Conservation (phyloP, 495 filamentous ascomycete species). For the Hyphodiscus hymeniophilus region DNA sequence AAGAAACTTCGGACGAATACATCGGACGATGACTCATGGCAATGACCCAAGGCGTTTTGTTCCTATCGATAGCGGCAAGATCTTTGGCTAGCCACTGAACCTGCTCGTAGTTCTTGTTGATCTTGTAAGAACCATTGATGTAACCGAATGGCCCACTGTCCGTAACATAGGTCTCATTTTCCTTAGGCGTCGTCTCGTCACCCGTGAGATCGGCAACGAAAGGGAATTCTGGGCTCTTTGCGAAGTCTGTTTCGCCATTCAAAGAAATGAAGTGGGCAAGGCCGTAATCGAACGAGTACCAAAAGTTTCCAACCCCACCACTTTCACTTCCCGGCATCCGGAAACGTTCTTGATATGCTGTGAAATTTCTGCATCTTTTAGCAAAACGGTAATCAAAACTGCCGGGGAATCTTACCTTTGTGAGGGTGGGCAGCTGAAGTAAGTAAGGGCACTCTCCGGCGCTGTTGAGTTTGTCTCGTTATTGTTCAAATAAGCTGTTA, state of each 20-base stretch:
- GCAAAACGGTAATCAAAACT: neutral
- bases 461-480: slow-evolving; percentile 25
- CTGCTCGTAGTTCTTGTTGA: slow-evolving; percentile 36
- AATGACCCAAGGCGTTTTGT: slow-evolving; percentile 46
- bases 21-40: slow-evolving; percentile 45
- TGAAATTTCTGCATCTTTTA: slow-evolving; percentile 24
- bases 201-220: slow-evolving; percentile 32
- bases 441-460: slow-evolving; percentile 29
- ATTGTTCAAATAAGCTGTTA: slow-evolving; percentile 39
- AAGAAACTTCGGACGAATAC: slow-evolving; percentile 29
- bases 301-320: slow-evolving; percentile 41
- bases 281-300: slow-evolving; percentile 53
- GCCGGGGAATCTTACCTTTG: slow-evolving; percentile 21
- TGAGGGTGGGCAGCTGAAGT: slow-evolving; percentile 36
- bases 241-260: slow-evolving; percentile 42
- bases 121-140: slow-evolving; percentile 28
- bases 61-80: slow-evolving; percentile 40
- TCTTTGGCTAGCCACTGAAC: slow-evolving; percentile 39
- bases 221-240: slow-evolving; percentile 28
- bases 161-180: slow-evolving; percentile 35
- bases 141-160: slow-evolving; percentile 43
- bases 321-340: slow-evolving; percentile 38
- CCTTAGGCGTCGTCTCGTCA: slow-evolving; percentile 32
- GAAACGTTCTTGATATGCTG: slow-evolving; percentile 31
- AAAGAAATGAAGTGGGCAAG: slow-evolving; percentile 43